Evolutionary conservation across 345 rosid genomes (phyloP).

Genomic region (Lumnitzera racemosa): DNA sequence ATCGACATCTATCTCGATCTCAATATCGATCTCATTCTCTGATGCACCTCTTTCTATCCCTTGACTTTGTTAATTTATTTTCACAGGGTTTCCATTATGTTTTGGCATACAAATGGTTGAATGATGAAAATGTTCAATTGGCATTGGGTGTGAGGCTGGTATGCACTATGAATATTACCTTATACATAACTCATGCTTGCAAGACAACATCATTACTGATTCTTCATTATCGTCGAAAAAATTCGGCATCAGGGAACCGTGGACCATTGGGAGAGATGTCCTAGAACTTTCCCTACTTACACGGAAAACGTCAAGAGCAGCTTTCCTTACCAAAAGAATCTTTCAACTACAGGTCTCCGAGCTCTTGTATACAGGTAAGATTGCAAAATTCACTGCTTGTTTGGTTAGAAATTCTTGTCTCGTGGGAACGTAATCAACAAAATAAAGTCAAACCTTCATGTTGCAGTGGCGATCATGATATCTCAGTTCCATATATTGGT

Average conservation of each 20-base stretch:
- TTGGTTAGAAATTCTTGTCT: neutral
- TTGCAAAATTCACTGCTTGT: too few relatives aligned
- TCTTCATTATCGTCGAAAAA: neutral
- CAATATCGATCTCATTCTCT: neutral
- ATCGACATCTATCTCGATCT: too few relatives aligned
- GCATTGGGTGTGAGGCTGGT: constrained; percentile 23
- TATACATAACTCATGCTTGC: neutral
- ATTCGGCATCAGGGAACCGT: constrained; percentile 17
- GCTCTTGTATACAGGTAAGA: constrained; percentile 29
- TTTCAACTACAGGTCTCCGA: constrained; percentile 25
- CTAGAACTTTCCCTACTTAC: constrained; percentile 16
- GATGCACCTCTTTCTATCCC: neutral
- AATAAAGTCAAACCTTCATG: neutral
- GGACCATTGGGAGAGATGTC: constrained; percentile 24
- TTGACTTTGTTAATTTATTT: neutral
- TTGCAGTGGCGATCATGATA: constrained; percentile 33
- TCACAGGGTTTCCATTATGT: constrained; percentile 26
- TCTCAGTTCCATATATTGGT: constrained; percentile 21
- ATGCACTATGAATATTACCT: neutral
- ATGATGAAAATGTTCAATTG: constrained; percentile 16
- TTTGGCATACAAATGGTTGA: constrained; percentile 26
- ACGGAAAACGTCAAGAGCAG: constrained; percentile 9
- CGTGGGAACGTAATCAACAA: neutral
- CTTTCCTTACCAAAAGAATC: constrained; percentile 21
- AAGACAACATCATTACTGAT: neutral